phyloP scores from a whole-genome alignment of 345 rosid species.

The Lumnitzera racemosa region DNA sequence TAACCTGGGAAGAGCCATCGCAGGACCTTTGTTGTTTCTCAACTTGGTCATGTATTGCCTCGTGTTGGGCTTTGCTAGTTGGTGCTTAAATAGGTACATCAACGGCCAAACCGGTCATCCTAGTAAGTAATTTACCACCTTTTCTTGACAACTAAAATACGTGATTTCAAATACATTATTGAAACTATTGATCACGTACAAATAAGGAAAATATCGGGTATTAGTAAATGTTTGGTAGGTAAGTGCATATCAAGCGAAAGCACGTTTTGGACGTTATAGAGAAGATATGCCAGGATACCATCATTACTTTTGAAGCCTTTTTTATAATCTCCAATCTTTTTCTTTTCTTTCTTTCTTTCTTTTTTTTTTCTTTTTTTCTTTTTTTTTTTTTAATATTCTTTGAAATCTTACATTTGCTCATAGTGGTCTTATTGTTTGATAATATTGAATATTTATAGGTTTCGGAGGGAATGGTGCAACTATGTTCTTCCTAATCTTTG shows the following conservation, averaged over 20 bases:
- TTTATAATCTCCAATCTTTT: no score
- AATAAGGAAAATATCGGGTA: no score
- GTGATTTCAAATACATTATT: no score
- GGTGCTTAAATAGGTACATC: constrained; percentile 69
- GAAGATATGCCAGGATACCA: no score
- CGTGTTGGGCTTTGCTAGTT: constrained; percentile 75
- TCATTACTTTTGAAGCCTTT: no score
- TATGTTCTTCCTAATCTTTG: constrained; percentile 53
- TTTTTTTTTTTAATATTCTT: no score
- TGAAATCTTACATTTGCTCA: no score
- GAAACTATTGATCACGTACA: no score
- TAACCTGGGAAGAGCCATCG: constrained; percentile 74
- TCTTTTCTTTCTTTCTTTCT: no score
- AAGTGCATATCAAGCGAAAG: neutral
- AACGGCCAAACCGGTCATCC: constrained; percentile 78
- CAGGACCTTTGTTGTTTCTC: constrained; percentile 83
- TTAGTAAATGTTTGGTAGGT: neutral
- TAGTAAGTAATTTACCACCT: constrained; percentile 28
- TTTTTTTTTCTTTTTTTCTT: no score
- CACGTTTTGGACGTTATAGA: no score
- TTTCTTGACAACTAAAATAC: no score
- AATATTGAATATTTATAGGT: constrained; percentile 23
- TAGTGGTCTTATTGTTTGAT: neutral
- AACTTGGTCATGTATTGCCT: constrained; percentile 73
- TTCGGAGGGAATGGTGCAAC: constrained; percentile 95